Percentiles rank a stretch among this genome's conserved stretches.
phyloP scores from a whole-genome alignment of 805 yeast genomes.

The Starmerella potacharoeniae region DNA sequence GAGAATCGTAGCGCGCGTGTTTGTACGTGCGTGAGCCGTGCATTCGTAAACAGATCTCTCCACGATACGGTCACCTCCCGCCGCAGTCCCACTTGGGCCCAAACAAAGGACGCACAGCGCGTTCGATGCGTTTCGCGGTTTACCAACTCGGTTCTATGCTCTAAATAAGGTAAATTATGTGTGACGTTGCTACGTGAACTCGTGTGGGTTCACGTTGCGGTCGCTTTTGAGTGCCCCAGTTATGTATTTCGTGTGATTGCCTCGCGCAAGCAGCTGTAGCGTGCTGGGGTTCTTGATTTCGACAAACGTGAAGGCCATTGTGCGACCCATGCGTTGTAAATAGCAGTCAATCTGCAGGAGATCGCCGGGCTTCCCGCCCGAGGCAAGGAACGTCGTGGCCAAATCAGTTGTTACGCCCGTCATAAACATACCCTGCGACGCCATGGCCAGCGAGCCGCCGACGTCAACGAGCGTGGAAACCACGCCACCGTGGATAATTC shows the following conservation, averaged over 20 bases:
- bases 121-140: too few relatives aligned
- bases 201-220: constrained; percentile 14
- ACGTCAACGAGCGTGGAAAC: constrained; percentile 33
- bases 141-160: too few relatives aligned
- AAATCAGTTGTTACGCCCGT: constrained; percentile 38
- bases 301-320: constrained; percentile 34
- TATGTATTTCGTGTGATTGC: constrained; percentile 35
- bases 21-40: not conserved
- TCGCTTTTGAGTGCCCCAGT: constrained; percentile 30
- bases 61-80: not conserved
- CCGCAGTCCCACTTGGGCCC: not conserved
- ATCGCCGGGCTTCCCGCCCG: constrained; percentile 31
- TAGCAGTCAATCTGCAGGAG: constrained; percentile 22
- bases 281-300: constrained; percentile 23
- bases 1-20: not conserved
- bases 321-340: constrained; percentile 31
- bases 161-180: too few relatives aligned
- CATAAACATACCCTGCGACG: constrained; percentile 32
- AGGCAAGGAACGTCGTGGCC: constrained; percentile 30
- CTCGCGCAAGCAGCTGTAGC: constrained; percentile 29
- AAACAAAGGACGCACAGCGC: not conserved
- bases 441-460: constrained; percentile 36
- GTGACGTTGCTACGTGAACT: not conserved
- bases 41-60: not conserved
- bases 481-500: constrained; percentile 35